phyloP scores from a whole-genome alignment of 768 basidiomycete genomes.

The Tulasnella sp. region DNA sequence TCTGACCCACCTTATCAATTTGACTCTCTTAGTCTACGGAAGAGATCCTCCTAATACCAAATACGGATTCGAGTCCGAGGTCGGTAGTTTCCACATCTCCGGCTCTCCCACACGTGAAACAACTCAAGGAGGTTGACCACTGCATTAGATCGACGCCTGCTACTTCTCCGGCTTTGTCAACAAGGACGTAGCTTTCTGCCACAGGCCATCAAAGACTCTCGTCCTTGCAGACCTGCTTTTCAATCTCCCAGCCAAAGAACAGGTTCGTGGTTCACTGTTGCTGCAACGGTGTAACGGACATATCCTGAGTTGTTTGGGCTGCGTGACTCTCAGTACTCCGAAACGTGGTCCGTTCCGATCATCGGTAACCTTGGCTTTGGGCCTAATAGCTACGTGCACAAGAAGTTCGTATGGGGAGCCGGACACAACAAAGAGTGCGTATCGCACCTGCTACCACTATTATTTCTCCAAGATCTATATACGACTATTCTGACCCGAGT shows the following conservation, averaged over 20 bases:
- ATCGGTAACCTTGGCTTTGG: not conserved
- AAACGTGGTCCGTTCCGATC: not conserved
- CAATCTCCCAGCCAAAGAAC: constrained; percentile 44
- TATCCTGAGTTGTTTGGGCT: not conserved
- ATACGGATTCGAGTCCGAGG: constrained; percentile 43
- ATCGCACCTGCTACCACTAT: not conserved
- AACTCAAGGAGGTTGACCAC: not conserved
- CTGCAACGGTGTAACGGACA: not conserved
- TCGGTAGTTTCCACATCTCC: constrained; percentile 21
- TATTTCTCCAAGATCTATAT: not conserved
- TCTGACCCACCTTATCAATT: not conserved
- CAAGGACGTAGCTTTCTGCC: constrained; percentile 44
- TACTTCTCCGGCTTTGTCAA: constrained; percentile 36
- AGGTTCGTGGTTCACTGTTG: constrained; percentile 26
- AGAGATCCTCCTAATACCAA: constrained; percentile 36
- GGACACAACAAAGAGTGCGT: constrained; percentile 39
- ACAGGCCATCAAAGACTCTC: constrained; percentile 41
- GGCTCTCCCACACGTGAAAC: not conserved
- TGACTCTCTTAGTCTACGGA: constrained; percentile 34
- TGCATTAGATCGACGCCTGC: constrained; percentile 30
- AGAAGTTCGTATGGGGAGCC: constrained; percentile 32
- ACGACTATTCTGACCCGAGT: not conserved
- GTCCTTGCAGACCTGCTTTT: constrained; percentile 45
- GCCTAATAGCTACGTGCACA: constrained; percentile 29
- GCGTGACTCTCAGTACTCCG: constrained; percentile 15